Conservation (phyloP, 352 stramenopile genomes). For the Ophiocytium majus region DNA sequence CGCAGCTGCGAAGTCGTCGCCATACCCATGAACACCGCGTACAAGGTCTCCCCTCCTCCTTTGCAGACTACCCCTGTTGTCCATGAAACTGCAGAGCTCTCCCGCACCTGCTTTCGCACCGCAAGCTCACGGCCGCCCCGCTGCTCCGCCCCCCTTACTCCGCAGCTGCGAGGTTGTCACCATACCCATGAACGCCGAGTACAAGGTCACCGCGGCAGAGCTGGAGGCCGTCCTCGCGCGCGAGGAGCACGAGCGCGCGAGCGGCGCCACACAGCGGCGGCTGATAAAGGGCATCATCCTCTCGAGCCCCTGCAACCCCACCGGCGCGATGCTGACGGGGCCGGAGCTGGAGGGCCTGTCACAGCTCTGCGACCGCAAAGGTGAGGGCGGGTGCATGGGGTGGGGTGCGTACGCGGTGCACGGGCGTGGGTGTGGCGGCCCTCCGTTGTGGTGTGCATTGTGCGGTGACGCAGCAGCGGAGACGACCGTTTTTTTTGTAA, state of each 20-base stretch:
- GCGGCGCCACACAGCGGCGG: background rate
- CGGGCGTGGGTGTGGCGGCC: too few species aligned
- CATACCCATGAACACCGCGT: slow-evolving; percentile 65
- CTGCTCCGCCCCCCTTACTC: background rate
- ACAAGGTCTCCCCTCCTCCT: slow-evolving; percentile 67
- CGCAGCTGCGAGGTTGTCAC: slow-evolving; percentile 61
- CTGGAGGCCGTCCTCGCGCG: slow-evolving; percentile 60
- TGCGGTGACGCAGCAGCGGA: too few species aligned
- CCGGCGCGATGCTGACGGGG: slow-evolving; percentile 67
- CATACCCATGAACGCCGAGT: slow-evolving; percentile 65
- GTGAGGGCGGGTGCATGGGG: too few species aligned
- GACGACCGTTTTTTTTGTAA: too few species aligned
- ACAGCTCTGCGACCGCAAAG: slow-evolving; percentile 30
- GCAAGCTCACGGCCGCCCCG: too few species aligned
- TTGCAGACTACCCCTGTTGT: too few species aligned
- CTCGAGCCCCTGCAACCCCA: slow-evolving; percentile 68
- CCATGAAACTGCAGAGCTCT: too few species aligned
- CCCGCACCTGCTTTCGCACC: too few species aligned
- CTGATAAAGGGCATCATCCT: slow-evolving; percentile 67
- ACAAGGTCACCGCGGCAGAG: slow-evolving; percentile 68
- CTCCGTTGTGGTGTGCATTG: too few species aligned
- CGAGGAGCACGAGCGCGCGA: slow-evolving; percentile 42
- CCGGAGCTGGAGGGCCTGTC: slow-evolving; percentile 66
- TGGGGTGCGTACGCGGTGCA: too few species aligned
- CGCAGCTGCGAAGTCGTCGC: slow-evolving; percentile 59